Percentiles rank a stretch among this genome's conserved stretches.
These are phyloP conservation scores for Sporothrix euskadiensis DNA, from an alignment of 2,329 filamentous ascomycete genomes.

Conservation along the genomic window DNA sequence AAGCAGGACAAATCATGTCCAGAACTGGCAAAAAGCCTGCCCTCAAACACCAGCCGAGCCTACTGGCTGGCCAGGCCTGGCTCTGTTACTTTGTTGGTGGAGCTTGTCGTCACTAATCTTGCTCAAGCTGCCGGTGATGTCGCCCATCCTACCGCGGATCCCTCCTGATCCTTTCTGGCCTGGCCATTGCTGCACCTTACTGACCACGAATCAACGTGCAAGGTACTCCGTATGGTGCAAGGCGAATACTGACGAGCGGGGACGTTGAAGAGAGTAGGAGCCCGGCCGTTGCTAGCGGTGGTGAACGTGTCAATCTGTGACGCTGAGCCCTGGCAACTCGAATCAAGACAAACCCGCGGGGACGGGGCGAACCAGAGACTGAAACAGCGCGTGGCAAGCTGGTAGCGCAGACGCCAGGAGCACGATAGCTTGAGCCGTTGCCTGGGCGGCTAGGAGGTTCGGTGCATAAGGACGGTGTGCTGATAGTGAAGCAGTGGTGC, in stretches of 20 bases:
- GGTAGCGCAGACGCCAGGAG: background rate
- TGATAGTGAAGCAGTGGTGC: background rate
- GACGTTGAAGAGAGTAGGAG: background rate
- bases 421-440: background rate
- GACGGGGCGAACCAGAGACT: background rate
- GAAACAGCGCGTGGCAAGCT: background rate
- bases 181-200: background rate
- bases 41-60: background rate
- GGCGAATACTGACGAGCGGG: background rate
- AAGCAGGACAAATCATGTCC: slow-evolving; percentile 2
- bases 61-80: background rate
- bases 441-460: background rate
- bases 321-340: background rate
- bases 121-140: background rate
- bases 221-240: background rate
- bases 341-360: slow-evolving; percentile 4
- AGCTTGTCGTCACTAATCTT: background rate
- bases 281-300: too few relatives aligned
- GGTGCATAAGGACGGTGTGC: background rate
- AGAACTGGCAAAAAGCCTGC: slow-evolving; percentile 5
- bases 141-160: background rate
- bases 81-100: background rate
- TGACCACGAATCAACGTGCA: background rate
- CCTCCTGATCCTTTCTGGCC: background rate
- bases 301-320: background rate